phyloP scores from a whole-genome alignment of 176 grass and related monocot genomes.

The Eragrostis curvula region DNA sequence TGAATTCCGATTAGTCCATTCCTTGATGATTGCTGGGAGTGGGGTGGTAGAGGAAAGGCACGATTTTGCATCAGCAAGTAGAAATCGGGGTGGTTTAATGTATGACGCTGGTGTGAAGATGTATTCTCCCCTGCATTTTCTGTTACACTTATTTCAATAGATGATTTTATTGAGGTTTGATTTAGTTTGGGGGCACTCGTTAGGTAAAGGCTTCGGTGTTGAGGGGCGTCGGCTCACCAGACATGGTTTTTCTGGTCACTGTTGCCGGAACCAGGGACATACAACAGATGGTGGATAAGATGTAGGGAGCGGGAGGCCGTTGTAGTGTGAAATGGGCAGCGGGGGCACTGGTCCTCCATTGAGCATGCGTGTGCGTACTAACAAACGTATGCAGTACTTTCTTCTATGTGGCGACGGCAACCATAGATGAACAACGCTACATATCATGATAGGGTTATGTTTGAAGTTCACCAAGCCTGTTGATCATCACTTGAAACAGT shows the following conservation, averaged over 20 bases:
- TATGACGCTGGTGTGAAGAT: neutral
- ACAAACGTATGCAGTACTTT: neutral
- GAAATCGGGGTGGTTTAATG: neutral
- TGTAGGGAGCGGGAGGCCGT: neutral
- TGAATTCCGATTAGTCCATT: neutral
- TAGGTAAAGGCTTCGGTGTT: neutral
- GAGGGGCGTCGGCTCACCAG: neutral
- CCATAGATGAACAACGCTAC: too few relatives aligned
- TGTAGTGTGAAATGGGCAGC: neutral
- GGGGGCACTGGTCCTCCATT: neutral
- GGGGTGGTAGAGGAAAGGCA: neutral
- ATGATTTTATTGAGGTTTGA: neutral
- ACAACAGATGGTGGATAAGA: neutral
- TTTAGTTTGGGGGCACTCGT: neutral
- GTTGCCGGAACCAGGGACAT: neutral
- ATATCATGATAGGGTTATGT: neutral
- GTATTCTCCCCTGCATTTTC: neutral
- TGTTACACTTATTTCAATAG: neutral
- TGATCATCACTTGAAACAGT: neutral
- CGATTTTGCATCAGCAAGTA: neutral
- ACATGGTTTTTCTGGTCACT: neutral
- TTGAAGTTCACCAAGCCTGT: neutral
- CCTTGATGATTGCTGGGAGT: neutral
- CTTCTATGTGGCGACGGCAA: neutral
- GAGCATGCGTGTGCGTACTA: neutral